phyloP scores from a whole-genome alignment of 208 protist species.

The Porcisia deanei region DNA sequence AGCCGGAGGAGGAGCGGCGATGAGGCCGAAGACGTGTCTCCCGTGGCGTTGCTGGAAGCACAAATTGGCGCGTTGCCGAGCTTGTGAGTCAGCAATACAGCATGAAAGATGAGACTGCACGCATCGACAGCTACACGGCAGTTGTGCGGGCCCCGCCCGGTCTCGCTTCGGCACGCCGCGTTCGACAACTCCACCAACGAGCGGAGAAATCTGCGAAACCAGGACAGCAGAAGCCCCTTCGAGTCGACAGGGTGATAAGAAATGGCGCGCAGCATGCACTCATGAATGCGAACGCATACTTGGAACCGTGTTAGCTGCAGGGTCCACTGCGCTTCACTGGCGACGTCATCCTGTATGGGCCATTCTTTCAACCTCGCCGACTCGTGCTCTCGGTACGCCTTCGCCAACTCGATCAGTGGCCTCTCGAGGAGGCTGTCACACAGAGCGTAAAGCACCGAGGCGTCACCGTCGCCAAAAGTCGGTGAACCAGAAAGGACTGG shows the following conservation, averaged over 20 bases:
- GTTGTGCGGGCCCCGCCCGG: constrained; percentile 14
- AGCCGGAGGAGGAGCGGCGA: constrained; percentile 23
- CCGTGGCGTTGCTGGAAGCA: neutral
- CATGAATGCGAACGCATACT: constrained; percentile 26
- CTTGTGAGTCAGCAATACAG: constrained; percentile 40
- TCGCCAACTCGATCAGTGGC: neutral
- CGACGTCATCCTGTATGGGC: neutral
- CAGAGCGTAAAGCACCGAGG: neutral
- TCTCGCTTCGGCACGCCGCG: constrained; percentile 30
- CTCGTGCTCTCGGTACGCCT: neutral
- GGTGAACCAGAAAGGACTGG: neutral
- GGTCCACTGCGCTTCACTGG: neutral
- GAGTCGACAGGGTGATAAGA: neutral
- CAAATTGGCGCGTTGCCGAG: neutral
- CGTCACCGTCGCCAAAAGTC: neutral
- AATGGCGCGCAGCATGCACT: constrained; percentile 24
- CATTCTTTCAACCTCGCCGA: neutral
- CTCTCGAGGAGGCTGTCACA: neutral
- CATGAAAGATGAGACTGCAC: constrained; percentile 54
- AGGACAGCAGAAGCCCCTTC: constrained; percentile 25
- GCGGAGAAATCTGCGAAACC: constrained; percentile 43
- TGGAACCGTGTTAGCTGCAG: constrained; percentile 30
- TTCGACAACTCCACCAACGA: constrained; percentile 63
- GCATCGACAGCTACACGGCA: constrained; percentile 53
- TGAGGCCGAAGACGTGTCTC: neutral